A percentile compares a stretch with the other conserved stretches of the same genome.
Conservation (phyloP, 129 eudicot species). For the Glebionis coronaria region DNA sequence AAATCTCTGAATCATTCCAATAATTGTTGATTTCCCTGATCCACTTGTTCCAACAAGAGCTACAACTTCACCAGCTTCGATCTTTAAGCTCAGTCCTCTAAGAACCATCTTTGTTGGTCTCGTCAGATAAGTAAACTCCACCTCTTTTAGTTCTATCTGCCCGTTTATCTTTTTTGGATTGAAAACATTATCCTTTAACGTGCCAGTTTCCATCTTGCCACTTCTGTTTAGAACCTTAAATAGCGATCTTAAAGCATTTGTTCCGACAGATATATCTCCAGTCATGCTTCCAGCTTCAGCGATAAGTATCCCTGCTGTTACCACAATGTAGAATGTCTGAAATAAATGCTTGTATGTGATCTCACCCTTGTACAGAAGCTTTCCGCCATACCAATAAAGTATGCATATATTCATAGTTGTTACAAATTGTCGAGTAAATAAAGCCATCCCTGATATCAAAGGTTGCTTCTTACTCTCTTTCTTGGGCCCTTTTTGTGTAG, state of each 20-base stretch:
- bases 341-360: slow-evolving; percentile 56
- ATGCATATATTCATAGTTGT: slow-evolving; percentile 45
- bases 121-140: slow-evolving; percentile 66
- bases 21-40: slow-evolving; percentile 80
- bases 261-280: slow-evolving; percentile 66
- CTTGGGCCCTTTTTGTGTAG: slow-evolving; percentile 30
- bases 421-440: slow-evolving; percentile 43
- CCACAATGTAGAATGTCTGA: slow-evolving; percentile 67
- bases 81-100: slow-evolving; percentile 49
- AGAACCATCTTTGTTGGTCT: slow-evolving; percentile 56
- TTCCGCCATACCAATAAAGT: slow-evolving; percentile 85
- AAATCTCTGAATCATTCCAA: slow-evolving; percentile 67
- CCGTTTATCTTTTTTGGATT: slow-evolving; percentile 54
- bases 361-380: slow-evolving; percentile 52
- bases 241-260: slow-evolving; percentile 56
- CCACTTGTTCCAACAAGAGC: slow-evolving; percentile 86
- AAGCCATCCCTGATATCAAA: slow-evolving; percentile 30
- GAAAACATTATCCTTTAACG: slow-evolving; percentile 44
- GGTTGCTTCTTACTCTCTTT: slow-evolving; percentile 36
- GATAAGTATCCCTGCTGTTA: slow-evolving; percentile 72
- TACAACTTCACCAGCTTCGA: slow-evolving; percentile 74
- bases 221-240: slow-evolving; percentile 51
- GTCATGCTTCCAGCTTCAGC: slow-evolving; percentile 89
- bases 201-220: slow-evolving; percentile 43
- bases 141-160: slow-evolving; percentile 47